Evolutionary conservation across 176 grass and related monocot genomes (phyloP).

Genomic region (Zea luxurians): DNA sequence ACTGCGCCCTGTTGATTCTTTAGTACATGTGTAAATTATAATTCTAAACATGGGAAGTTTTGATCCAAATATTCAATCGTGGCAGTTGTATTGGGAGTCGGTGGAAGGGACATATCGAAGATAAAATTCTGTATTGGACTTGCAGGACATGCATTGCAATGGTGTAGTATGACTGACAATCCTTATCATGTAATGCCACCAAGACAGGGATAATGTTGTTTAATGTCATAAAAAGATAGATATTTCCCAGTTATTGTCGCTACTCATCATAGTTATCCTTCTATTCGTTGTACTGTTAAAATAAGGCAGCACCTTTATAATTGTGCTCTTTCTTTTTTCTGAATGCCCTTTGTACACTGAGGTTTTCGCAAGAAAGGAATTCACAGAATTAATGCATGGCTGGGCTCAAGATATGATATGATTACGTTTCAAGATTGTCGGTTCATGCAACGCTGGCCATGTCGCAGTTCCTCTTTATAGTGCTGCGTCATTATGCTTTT

Average conservation of each 20-base stretch:
- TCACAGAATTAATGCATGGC: not conserved
- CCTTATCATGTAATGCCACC: conserved; percentile 40
- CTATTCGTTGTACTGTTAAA: conserved; percentile 50
- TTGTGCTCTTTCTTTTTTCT: conserved; percentile 1
- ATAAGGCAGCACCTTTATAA: conserved; percentile 34
- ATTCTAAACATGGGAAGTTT: conserved; percentile 50
- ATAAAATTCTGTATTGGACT: conserved; percentile 27
- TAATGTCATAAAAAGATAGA: conserved; percentile 32
- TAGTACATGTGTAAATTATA: conserved; percentile 83
- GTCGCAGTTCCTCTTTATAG: no score
- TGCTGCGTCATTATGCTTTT: no score
- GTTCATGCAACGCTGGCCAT: no score
- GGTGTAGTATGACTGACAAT: conserved; percentile 24
- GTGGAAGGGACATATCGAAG: conserved; percentile 19
- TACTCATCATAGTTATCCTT: conserved; percentile 24
- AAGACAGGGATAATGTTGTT: conserved; percentile 37
- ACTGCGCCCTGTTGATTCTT: conserved; percentile 55
- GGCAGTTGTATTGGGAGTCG: conserved; percentile 39
- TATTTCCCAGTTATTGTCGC: conserved; percentile 41
- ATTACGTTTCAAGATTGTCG: no score
- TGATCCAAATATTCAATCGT: conserved; percentile 44
- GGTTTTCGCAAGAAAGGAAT: not conserved
- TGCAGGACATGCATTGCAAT: conserved; percentile 7
- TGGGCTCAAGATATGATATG: no score
- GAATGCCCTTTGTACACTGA: not conserved